phyloP scores from a whole-genome alignment of 2,329 filamentous ascomycete genomes.

The Fusarium keratoplasticum region DNA sequence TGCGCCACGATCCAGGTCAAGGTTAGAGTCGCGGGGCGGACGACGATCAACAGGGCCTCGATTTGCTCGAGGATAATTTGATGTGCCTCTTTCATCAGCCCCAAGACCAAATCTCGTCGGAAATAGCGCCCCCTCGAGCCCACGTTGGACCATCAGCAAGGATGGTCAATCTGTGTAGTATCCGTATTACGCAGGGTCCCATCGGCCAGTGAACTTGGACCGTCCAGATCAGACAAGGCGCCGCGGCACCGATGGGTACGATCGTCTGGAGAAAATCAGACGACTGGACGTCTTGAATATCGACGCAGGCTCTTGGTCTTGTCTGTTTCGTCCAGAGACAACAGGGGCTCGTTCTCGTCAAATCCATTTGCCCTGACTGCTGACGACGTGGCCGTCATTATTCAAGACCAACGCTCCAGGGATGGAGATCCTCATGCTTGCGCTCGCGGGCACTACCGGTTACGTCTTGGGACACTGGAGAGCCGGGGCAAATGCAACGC shows the following conservation, averaged over 20 bases:
- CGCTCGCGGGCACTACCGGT: not conserved
- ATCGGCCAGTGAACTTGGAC: not conserved
- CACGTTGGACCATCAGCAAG: not conserved
- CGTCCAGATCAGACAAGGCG: not conserved
- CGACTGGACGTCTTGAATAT: constrained; percentile 8
- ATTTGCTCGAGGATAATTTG: not conserved
- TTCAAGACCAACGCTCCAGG: not conserved
- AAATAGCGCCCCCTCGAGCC: not conserved
- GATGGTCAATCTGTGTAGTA: not conserved
- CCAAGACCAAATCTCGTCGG: not conserved
- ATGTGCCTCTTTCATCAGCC: not conserved
- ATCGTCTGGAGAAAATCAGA: constrained; percentile 1
- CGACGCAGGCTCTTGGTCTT: not conserved
- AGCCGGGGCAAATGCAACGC: not conserved
- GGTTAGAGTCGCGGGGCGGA: constrained; percentile 20
- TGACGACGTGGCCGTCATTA: not conserved
- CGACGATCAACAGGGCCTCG: constrained; percentile 18
- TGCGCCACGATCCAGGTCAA: constrained; percentile 34
- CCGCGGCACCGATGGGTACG: not conserved
- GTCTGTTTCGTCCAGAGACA: constrained; percentile 30
- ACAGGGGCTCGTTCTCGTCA: not conserved
- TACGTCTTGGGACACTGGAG: not conserved
- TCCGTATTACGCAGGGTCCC: not conserved
- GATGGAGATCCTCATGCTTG: not conserved
- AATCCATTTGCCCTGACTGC: not conserved